phyloP scores from a whole-genome alignment of 106 monocot species.

The Dendrobium huoshanense region DNA sequence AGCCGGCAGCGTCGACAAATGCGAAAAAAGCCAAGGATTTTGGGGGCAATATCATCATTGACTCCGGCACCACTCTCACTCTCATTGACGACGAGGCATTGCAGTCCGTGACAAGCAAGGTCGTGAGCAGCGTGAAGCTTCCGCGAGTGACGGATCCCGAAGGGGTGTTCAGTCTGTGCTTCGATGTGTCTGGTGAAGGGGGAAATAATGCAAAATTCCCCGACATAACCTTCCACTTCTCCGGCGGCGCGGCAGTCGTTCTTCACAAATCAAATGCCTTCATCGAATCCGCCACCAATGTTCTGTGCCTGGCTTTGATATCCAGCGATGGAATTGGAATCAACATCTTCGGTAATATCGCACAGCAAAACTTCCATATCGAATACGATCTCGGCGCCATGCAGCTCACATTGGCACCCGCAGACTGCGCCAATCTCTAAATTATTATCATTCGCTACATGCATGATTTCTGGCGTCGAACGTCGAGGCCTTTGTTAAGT shows the following conservation, averaged over 20 bases:
- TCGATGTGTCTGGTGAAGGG: not conserved
- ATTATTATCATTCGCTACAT: too few species aligned
- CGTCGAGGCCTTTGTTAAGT: too few species aligned
- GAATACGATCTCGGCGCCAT: slow-evolving; percentile 32
- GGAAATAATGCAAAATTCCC: slow-evolving; percentile 6
- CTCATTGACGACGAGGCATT: slow-evolving; percentile 4
- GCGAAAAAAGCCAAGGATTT: not conserved
- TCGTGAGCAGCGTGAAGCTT: slow-evolving; percentile 4
- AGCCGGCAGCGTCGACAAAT: not conserved
- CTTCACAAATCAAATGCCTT: slow-evolving; percentile 20
- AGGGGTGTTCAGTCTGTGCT: slow-evolving; percentile 18
- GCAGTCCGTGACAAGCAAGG: not conserved
- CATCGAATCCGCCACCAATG: not conserved
- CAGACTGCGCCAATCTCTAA: too few species aligned
- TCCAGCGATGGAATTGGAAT: not conserved
- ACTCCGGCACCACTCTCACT: slow-evolving; percentile 42
- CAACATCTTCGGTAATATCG: slow-evolving; percentile 35
- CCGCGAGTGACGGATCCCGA: slow-evolving; percentile 5
- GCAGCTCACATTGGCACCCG: too few species aligned
- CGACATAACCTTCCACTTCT: slow-evolving; percentile 19
- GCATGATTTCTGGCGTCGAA: too few species aligned
- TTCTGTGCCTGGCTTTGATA: slow-evolving; percentile 22
- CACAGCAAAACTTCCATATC: slow-evolving; percentile 44
- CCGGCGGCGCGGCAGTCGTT: slow-evolving; percentile 16
- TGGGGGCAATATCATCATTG: slow-evolving; percentile 28